These are phyloP conservation scores for Fraxinus americana DNA, from an alignment of 257 asterid species.

Conservation along the genomic window DNA sequence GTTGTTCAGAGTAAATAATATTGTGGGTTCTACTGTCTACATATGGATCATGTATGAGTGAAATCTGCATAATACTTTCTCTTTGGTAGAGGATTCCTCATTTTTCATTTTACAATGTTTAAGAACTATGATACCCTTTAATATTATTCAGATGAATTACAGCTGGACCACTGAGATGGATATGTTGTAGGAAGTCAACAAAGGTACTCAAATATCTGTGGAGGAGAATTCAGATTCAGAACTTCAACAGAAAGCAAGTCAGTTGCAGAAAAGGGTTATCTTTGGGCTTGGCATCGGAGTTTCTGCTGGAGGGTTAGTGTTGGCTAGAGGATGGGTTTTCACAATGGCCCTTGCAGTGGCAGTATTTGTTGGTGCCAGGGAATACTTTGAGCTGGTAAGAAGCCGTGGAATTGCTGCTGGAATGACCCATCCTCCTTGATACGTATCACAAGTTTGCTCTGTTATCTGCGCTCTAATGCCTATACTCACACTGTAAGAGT, in stretches of 20 bases:
- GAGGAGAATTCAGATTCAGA: constrained; percentile 43
- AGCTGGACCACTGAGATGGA: constrained; percentile 36
- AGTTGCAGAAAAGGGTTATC: constrained; percentile 72
- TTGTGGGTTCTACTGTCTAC: background rate
- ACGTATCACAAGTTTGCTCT: constrained; percentile 81
- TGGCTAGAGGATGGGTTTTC: constrained; percentile 94
- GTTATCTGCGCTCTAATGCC: constrained; percentile 85
- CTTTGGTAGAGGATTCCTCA: constrained; percentile 11
- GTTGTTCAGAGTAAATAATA: constrained; percentile 12
- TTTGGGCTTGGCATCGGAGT: constrained; percentile 90
- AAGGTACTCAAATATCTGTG: constrained; percentile 38
- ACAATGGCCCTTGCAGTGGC: constrained; percentile 77
- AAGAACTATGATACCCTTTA: constrained; percentile 15
- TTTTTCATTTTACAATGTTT: background rate
- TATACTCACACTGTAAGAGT: constrained; percentile 84
- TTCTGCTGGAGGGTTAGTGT: constrained; percentile 77
- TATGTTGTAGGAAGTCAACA: constrained; percentile 71
- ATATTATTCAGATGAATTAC: constrained; percentile 24
- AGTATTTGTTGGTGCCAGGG: constrained; percentile 76
- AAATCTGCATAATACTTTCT: constrained; percentile 19
- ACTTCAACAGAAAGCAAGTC: constrained; percentile 53
- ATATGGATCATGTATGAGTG: background rate
- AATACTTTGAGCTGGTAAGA: constrained; percentile 94
- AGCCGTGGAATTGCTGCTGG: constrained; percentile 94
- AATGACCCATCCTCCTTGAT: constrained; percentile 97